These are phyloP conservation scores for Colletotrichum eremochloae DNA, from an alignment of 2,329 filamentous ascomycete genomes.

Conservation along the genomic window DNA sequence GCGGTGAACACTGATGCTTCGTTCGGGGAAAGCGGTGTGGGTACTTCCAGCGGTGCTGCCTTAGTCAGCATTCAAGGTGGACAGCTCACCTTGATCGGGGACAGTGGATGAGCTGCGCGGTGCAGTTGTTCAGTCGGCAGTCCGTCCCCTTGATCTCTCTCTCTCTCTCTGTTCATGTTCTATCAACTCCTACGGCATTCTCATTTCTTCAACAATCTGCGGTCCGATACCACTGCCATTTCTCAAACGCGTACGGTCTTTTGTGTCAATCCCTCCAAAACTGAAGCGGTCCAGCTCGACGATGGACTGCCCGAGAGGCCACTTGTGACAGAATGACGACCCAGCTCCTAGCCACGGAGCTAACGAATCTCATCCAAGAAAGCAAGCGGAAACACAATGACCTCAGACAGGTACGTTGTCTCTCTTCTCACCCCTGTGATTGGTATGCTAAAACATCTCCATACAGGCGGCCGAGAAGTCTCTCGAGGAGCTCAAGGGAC, in stretches of 20 bases:
- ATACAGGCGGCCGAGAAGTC: constrained; percentile 90
- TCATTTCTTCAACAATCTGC: neutral
- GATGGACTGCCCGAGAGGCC: constrained; percentile 35
- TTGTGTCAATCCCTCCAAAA: too few species aligned
- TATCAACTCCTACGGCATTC: neutral
- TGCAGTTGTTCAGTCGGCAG: constrained; percentile 14
- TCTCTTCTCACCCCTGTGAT: neutral
- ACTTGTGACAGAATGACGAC: constrained; percentile 79
- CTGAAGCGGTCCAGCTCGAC: neutral
- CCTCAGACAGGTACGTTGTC: constrained; percentile 77
- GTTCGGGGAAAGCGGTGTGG: constrained; percentile 8
- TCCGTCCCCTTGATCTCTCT: neutral
- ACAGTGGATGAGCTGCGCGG: constrained; percentile 24
- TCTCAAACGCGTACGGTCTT: neutral
- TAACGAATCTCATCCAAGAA: constrained; percentile 92
- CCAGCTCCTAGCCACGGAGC: constrained; percentile 88
- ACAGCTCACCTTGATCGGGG: constrained; percentile 41
- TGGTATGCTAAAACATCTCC: constrained; percentile 19
- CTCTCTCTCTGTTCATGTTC: constrained; percentile 25
- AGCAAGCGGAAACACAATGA: constrained; percentile 96
- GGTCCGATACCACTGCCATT: neutral
- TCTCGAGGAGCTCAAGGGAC: constrained; percentile 85
- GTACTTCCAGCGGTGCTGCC: constrained; percentile 6
- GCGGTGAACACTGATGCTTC: constrained; percentile 17
- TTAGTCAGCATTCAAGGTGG: constrained; percentile 43